Conservation (phyloP, 768 basidiomycete genomes). For the Lactarius indigo region DNA sequence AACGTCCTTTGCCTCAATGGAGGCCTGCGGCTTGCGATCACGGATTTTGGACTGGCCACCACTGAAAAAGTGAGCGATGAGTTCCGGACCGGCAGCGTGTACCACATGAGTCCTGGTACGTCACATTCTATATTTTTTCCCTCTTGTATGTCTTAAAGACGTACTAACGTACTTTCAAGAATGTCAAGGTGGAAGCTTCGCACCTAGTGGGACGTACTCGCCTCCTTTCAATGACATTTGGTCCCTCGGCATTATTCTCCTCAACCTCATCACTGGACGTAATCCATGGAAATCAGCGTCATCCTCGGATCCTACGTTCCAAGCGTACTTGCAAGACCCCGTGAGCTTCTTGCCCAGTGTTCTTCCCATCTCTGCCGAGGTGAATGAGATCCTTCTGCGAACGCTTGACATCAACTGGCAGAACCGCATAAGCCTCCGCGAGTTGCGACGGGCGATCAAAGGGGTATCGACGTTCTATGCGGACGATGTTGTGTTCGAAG, state of each 20-base stretch:
- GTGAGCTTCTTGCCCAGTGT: conserved; percentile 69
- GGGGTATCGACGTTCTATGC: conserved; percentile 65
- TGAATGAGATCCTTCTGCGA: conserved; percentile 34
- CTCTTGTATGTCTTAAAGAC: conserved; percentile 19
- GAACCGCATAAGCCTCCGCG: conserved; percentile 35
- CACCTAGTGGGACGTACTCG: conserved; percentile 67
- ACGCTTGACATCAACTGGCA: conserved; percentile 37
- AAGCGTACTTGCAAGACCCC: conserved; percentile 78
- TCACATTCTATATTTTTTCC: conserved; percentile 20
- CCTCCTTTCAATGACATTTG: conserved; percentile 91
- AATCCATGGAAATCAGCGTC: conserved; percentile 96
- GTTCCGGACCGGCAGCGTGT: conserved; percentile 95
- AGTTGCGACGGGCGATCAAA: conserved; percentile 56
- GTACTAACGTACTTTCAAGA: conserved; percentile 47
- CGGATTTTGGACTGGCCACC: conserved; percentile 94
- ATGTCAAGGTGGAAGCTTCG: conserved; percentile 76
- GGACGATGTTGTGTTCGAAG: conserved; percentile 72
- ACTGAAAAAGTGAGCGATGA: conserved; percentile 81
- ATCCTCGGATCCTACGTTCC: conserved; percentile 80
- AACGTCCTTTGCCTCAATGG: conserved; percentile 84
- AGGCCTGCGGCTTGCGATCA: conserved; percentile 77
- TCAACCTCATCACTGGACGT: conserved; percentile 91
- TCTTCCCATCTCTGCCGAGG: conserved; percentile 38
- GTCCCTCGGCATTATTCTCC: conserved; percentile 93
- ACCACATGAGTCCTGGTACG: conserved; percentile 94